A percentile compares a stretch with the other conserved stretches of the same genome.
phyloP scores from a whole-genome alignment of 139 green algal species.

The Chlamydomonas schloesseri region DNA sequence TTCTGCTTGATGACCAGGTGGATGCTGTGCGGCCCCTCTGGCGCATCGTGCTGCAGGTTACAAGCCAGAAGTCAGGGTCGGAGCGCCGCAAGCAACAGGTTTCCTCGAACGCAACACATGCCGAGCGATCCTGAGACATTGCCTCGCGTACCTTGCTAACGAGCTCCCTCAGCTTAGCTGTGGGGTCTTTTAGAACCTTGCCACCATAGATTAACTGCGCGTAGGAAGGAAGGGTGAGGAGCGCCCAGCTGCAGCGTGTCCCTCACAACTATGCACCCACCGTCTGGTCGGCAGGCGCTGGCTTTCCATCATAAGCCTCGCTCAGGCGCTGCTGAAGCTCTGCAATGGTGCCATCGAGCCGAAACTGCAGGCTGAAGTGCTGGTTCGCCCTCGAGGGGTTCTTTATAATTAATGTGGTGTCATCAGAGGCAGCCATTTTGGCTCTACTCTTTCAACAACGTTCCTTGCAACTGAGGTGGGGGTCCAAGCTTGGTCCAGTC shows the following conservation, averaged over 20 bases:
- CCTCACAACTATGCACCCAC: conserved; percentile 11
- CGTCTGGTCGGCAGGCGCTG: conserved; percentile 47
- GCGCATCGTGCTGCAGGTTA: conserved; percentile 50
- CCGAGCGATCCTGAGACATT: too few species aligned
- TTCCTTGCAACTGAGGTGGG: too few species aligned
- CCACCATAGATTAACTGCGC: conserved; percentile 77
- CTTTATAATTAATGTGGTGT: conserved; percentile 66
- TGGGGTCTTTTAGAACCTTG: conserved; percentile 70
- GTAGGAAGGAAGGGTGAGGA: not conserved
- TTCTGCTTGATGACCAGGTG: conserved; percentile 75
- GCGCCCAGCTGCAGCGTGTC: not conserved
- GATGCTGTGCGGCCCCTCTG: conserved; percentile 54
- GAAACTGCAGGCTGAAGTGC: conserved; percentile 35
- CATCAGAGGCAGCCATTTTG: conserved; percentile 7
- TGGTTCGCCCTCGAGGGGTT: conserved; percentile 37
- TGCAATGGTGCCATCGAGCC: conserved; percentile 40
- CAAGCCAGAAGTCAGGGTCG: not conserved
- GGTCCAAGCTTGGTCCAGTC: too few species aligned
- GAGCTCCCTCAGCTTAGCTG: conserved; percentile 33
- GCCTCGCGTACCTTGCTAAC: conserved; percentile 47
- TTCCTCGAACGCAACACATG: not conserved
- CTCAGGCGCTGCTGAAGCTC: conserved; percentile 47
- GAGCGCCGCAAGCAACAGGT: too few species aligned
- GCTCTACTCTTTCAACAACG: too few species aligned
- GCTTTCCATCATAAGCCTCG: conserved; percentile 48